These are phyloP conservation scores for Gautieria morchelliformis DNA, from an alignment of 768 basidiomycete species.

Conservation along the genomic window DNA sequence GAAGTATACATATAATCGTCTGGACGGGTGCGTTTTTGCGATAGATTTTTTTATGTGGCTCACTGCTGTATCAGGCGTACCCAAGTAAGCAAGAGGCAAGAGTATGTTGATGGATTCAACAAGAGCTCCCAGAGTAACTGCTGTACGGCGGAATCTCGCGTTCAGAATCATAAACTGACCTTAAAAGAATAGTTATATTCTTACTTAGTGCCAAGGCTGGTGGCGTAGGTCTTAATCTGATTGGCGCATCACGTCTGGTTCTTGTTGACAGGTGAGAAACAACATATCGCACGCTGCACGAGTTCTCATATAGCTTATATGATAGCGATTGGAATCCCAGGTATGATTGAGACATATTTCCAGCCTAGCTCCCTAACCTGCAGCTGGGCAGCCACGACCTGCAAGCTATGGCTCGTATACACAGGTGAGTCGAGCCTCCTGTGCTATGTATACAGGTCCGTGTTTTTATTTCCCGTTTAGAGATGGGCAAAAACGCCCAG, in stretches of 20 bases:
- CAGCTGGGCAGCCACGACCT: slow-evolving; percentile 59
- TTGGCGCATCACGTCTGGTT: slow-evolving; percentile 82
- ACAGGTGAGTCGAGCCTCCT: slow-evolving; percentile 44
- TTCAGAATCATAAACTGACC: neutral
- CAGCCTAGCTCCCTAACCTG: too few relatives aligned
- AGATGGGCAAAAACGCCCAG: slow-evolving; percentile 88
- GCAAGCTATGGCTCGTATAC: slow-evolving; percentile 96
- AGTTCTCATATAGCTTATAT: neutral
- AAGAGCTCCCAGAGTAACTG: slow-evolving; percentile 56
- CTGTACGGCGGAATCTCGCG: slow-evolving; percentile 40
- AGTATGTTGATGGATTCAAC: slow-evolving; percentile 86
- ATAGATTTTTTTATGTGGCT: neutral
- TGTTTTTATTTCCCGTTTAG: slow-evolving; percentile 26
- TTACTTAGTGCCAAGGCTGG: slow-evolving; percentile 92
- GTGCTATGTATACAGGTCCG: neutral
- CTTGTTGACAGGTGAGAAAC: slow-evolving; percentile 50
- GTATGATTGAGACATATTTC: slow-evolving; percentile 22
- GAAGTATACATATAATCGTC: slow-evolving; percentile 68
- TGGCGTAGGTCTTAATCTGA: slow-evolving; percentile 88
- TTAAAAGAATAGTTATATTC: slow-evolving; percentile 60
- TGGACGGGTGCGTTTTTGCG: slow-evolving; percentile 62
- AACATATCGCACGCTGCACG: neutral
- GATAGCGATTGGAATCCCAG: slow-evolving; percentile 85
- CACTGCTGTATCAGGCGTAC: slow-evolving; percentile 44
- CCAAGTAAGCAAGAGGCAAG: slow-evolving; percentile 66